phyloP scores from a whole-genome alignment of 495 filamentous ascomycete species.

The Tuber aestivum region DNA sequence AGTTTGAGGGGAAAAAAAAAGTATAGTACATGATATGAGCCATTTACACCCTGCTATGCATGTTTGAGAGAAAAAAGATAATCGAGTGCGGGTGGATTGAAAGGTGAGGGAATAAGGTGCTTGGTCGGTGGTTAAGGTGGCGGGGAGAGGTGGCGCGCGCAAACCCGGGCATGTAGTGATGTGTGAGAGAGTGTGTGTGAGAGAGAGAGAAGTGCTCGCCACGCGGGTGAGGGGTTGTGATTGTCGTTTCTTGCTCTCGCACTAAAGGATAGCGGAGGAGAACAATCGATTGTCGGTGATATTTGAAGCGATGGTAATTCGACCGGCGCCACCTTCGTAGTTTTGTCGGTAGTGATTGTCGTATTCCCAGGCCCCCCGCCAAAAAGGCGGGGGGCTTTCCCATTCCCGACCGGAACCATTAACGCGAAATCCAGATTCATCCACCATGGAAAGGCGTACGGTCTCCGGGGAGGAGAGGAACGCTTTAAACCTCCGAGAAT shows the following conservation, averaged over 20 bases:
- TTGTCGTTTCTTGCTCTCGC: background rate
- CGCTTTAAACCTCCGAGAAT: background rate
- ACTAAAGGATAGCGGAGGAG: background rate
- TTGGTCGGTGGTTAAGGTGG: background rate
- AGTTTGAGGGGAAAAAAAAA: background rate
- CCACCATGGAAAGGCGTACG: background rate
- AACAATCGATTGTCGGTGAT: background rate
- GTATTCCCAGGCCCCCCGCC: background rate
- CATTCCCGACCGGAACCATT: background rate
- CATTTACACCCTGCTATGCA: slow-evolving; percentile 4
- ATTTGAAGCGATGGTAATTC: background rate
- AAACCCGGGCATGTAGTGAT: background rate
- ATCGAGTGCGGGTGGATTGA: background rate
- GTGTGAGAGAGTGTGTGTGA: background rate
- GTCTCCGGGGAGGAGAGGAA: background rate
- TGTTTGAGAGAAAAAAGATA: background rate
- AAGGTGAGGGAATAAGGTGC: background rate
- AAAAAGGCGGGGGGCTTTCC: background rate
- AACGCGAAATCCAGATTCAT: background rate
- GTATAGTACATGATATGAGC: slow-evolving; percentile 6
- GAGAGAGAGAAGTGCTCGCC: too few relatives aligned
- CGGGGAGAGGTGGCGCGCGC: too few relatives aligned
- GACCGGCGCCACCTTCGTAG: background rate
- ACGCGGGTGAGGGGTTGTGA: background rate
- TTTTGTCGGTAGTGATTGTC: background rate